Evolutionary conservation across 805 yeast genomes (phyloP).

Genomic region (Barnettozyma siamensis): DNA sequence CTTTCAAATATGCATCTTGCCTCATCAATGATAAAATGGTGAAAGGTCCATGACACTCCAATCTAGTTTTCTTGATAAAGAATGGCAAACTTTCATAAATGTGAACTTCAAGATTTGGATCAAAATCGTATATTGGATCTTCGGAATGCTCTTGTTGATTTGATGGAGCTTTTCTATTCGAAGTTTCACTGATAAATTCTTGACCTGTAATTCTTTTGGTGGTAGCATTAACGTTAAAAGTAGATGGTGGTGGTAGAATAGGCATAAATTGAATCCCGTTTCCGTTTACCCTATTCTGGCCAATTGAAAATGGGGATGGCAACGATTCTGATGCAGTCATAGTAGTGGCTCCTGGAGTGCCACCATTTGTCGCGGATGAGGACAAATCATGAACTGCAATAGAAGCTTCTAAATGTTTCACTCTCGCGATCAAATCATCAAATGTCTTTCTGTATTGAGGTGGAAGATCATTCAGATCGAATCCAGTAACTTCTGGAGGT

Average conservation of each 20-base stretch:
- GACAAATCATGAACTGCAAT: slow-evolving; percentile 31
- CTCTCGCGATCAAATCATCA: slow-evolving; percentile 36
- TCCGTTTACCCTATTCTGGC: background rate
- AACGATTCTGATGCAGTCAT: background rate
- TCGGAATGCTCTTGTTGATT: background rate
- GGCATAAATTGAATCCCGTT: too few relatives aligned
- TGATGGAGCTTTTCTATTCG: too few relatives aligned
- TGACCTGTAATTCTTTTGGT: background rate
- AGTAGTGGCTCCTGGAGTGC: background rate
- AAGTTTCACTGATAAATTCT: background rate
- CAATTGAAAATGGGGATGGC: background rate
- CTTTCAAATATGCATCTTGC: slow-evolving; percentile 37
- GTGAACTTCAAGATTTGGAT: slow-evolving; percentile 33
- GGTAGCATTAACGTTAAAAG: background rate
- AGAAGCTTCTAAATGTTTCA: slow-evolving; percentile 41
- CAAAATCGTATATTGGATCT: slow-evolving; percentile 13
- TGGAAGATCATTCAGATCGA: slow-evolving; percentile 6
- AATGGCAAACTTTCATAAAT: slow-evolving; percentile 42
- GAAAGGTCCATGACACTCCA: slow-evolving; percentile 47
- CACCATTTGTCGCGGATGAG: slow-evolving; percentile 4
- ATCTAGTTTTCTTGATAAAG: slow-evolving; percentile 33
- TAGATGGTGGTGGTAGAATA: slow-evolving; percentile 5
- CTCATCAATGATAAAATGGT: slow-evolving; percentile 43
- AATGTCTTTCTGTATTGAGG: slow-evolving; percentile 9
- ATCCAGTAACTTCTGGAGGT: background rate